phyloP scores from a whole-genome alignment of 306 rosid species.

The Glycine soja region DNA sequence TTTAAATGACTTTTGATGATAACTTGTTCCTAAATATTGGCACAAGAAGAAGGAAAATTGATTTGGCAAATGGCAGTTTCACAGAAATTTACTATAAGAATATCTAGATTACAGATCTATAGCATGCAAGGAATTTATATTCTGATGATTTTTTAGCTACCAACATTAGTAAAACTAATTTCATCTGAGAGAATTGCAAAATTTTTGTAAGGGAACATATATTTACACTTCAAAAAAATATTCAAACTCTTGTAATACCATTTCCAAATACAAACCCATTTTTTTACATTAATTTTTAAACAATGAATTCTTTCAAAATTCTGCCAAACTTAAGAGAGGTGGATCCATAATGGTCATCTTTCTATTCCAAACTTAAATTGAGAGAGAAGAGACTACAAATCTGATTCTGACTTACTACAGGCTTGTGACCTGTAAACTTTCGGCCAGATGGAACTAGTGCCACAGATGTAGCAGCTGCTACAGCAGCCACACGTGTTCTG shows the following conservation, averaged over 20 bases:
- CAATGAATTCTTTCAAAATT: background rate
- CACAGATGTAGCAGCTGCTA: constrained; percentile 94
- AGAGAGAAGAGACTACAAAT: background rate
- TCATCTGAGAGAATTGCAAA: background rate
- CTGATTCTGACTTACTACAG: constrained; percentile 53
- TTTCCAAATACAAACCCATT: background rate
- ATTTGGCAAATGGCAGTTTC: background rate
- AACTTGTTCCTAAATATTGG: constrained; percentile 3
- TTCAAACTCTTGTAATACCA: background rate
- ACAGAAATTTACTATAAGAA: background rate
- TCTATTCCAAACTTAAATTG: constrained; percentile 18
- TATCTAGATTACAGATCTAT: constrained; percentile 1
- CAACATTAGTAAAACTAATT: background rate
- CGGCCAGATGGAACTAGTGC: constrained; percentile 84
- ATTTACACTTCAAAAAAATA: background rate
- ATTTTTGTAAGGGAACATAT: background rate
- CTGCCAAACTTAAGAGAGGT: background rate
- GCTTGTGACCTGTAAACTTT: constrained; percentile 66
- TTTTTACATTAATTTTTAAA: background rate
- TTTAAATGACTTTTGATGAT: constrained; percentile 16
- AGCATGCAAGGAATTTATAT: background rate
- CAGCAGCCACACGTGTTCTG: constrained; percentile 97
- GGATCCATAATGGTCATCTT: background rate
- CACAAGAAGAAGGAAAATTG: constrained; percentile 11
- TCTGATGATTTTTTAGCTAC: background rate